Evolutionary conservation across 169 alveolate species (phyloP).

Genomic region (Eimeria nieschulzi): DNA sequence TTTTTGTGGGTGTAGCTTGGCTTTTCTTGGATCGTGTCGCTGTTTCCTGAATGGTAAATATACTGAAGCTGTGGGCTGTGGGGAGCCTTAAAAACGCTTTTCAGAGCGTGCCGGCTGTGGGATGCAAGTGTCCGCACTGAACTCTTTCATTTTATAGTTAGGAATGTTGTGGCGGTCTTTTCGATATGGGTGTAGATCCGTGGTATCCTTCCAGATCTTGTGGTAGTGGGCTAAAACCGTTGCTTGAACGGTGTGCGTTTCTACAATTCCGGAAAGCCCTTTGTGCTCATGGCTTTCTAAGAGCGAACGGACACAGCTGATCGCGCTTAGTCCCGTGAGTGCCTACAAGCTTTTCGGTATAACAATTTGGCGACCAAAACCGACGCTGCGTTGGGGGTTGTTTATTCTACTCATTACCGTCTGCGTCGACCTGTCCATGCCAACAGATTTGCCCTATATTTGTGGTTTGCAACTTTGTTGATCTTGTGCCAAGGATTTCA

Average conservation of each 20-base stretch:
- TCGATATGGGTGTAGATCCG: too few species aligned
- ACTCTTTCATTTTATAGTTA: too few species aligned
- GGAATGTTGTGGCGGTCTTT: too few species aligned
- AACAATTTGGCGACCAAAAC: constrained; percentile 37
- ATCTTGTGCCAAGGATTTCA: background rate
- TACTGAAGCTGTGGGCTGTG: background rate
- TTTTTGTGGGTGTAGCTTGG: background rate
- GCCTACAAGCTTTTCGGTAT: constrained; percentile 31
- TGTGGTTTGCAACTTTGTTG: too few species aligned
- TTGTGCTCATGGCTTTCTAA: constrained; percentile 43
- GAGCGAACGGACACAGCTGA: background rate
- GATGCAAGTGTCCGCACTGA: too few species aligned
- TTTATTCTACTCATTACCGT: background rate
- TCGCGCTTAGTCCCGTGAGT: constrained; percentile 41
- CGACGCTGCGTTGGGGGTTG: constrained; percentile 33
- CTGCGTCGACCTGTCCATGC: constrained; percentile 66
- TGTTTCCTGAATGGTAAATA: background rate
- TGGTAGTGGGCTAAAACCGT: too few species aligned
- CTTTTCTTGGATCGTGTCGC: background rate
- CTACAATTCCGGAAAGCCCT: background rate
- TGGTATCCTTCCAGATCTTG: too few species aligned
- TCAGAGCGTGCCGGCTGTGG: too few species aligned
- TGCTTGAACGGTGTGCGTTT: too few species aligned
- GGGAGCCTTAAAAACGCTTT: background rate
- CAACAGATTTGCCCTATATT: background rate